Evolutionary conservation across 2,329 filamentous ascomycete genomes (phyloP).

Genomic region (Pestalotiopsis fici): DNA sequence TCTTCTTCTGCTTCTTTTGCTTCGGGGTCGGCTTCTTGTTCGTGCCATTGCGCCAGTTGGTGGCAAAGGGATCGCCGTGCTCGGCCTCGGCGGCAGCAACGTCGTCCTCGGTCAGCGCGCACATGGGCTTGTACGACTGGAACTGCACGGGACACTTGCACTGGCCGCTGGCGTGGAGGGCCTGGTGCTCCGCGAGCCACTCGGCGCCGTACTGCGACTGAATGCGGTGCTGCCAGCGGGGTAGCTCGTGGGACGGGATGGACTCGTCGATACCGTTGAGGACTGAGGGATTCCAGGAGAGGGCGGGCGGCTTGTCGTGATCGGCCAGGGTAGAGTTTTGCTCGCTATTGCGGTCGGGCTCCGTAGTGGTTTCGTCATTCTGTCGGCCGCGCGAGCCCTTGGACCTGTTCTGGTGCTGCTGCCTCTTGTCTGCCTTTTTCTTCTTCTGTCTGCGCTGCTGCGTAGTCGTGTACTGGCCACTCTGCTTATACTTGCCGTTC

Average conservation of each 20-base stretch:
- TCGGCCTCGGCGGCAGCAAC: neutral
- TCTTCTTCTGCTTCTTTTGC: too few species aligned
- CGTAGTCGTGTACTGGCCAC: too few species aligned
- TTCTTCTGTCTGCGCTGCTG: too few species aligned
- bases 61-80: neutral
- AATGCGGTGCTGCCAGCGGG: slow-evolving; percentile 29
- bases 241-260: slow-evolving; percentile 6
- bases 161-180: slow-evolving; percentile 31
- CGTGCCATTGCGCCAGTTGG: neutral
- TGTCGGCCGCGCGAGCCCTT: too few species aligned
- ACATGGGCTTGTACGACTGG: slow-evolving; percentile 24
- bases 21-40: neutral
- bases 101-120: slow-evolving; percentile 1
- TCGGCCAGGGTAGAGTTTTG: neutral
- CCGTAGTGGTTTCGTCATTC: too few species aligned
- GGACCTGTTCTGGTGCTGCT: too few species aligned
- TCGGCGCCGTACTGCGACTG: slow-evolving; percentile 39
- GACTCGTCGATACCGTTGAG: slow-evolving; percentile 17
- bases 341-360: neutral
- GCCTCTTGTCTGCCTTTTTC: too few species aligned
- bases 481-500: too few species aligned
- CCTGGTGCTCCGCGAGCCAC: slow-evolving; percentile 39
- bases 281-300: slow-evolving; percentile 11
- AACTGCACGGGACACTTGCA: slow-evolving; percentile 37
- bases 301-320: neutral